phyloP scores from a whole-genome alignment of 495 filamentous ascomycete genomes.

The Neurospora sublineolata region DNA sequence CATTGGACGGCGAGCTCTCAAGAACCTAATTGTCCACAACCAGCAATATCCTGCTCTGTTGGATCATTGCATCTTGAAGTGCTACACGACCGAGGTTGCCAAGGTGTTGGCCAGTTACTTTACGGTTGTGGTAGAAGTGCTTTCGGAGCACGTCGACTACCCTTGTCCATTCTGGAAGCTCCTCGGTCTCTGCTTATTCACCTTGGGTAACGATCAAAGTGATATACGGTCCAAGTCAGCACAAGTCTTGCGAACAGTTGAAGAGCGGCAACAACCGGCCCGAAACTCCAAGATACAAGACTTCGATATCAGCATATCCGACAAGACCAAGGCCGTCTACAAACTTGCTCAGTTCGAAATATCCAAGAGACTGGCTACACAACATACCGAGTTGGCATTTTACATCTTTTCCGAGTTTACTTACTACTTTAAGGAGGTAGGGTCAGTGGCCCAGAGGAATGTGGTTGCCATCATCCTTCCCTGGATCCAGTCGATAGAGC shows the following conservation, averaged over 20 bases:
- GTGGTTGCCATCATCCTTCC: slow-evolving; percentile 90
- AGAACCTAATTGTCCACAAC: slow-evolving; percentile 85
- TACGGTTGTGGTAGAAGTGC: slow-evolving; percentile 76
- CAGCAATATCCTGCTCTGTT: slow-evolving; percentile 71
- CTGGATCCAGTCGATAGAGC: slow-evolving; percentile 89
- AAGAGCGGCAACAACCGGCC: slow-evolving; percentile 59
- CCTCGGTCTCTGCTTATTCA: slow-evolving; percentile 77
- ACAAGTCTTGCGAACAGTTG: slow-evolving; percentile 67
- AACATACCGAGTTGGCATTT: slow-evolving; percentile 80
- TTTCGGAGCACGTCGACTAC: slow-evolving; percentile 69
- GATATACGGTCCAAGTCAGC: slow-evolving; percentile 82
- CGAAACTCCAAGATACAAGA: slow-evolving; percentile 86
- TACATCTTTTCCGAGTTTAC: slow-evolving; percentile 92
- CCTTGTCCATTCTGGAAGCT: slow-evolving; percentile 82
- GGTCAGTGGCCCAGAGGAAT: slow-evolving; percentile 72
- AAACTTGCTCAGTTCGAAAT: slow-evolving; percentile 95
- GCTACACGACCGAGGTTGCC: slow-evolving; percentile 64
- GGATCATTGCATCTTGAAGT: slow-evolving; percentile 77
- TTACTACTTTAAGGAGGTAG: slow-evolving; percentile 74
- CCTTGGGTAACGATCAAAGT: slow-evolving; percentile 78
- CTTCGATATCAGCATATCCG: slow-evolving; percentile 94
- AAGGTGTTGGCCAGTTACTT: slow-evolving; percentile 94
- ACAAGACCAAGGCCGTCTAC: slow-evolving; percentile 96
- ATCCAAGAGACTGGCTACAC: slow-evolving; percentile 77
- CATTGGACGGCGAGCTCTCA: slow-evolving; percentile 83